Conservation (phyloP, 495 filamentous ascomycete species). For the Penicillium tannophilum region DNA sequence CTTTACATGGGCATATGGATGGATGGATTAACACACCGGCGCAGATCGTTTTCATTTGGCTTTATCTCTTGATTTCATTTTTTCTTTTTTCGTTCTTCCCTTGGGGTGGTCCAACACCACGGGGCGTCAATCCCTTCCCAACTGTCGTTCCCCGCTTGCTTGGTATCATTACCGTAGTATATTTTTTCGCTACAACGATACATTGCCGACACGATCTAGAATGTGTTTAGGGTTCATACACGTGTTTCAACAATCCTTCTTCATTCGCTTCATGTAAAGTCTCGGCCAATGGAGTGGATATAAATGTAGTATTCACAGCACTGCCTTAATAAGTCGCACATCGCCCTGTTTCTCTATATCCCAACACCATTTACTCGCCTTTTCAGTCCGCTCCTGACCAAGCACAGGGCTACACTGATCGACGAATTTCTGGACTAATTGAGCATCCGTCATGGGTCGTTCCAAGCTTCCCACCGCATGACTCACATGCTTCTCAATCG, state of each 20-base stretch:
- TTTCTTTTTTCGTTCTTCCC: conserved; percentile 15
- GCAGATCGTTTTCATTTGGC: conserved; percentile 34
- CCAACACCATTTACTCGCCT: conserved; percentile 26
- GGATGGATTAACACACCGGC: conserved; percentile 35
- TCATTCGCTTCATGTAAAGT: neutral
- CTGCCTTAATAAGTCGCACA: conserved; percentile 17
- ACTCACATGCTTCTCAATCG: conserved; percentile 45
- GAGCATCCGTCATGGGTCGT: conserved; percentile 45
- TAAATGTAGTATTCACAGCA: conserved; percentile 11
- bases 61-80: conserved; percentile 14
- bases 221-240: conserved; percentile 16
- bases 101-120: conserved; percentile 22
- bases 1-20: conserved; percentile 31
- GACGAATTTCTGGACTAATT: conserved; percentile 49
- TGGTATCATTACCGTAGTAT: conserved; percentile 37
- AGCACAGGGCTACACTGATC: conserved; percentile 38
- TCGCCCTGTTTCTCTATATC: conserved; percentile 15
- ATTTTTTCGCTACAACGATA: conserved; percentile 30
- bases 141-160: conserved; percentile 21
- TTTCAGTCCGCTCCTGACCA: conserved; percentile 13
- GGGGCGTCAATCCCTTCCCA: conserved; percentile 19
- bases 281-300: neutral
- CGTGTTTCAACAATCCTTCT: conserved; percentile 1
- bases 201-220: conserved; percentile 34
- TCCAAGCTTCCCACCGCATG: conserved; percentile 56